These are phyloP conservation scores for Rosa persica DNA, from an alignment of 306 rosid species.

Conservation along the genomic window DNA sequence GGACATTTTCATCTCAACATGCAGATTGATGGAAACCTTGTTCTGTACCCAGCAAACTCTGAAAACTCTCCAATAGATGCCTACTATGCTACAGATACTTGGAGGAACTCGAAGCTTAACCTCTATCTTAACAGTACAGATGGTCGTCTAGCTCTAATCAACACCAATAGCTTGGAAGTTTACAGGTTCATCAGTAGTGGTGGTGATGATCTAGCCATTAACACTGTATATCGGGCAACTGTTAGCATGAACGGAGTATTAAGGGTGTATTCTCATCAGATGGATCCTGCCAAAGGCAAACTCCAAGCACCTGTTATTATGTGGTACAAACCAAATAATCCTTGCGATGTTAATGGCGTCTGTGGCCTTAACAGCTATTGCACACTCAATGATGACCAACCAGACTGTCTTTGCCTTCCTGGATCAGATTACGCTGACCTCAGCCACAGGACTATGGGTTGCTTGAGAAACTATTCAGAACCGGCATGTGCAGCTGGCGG, in stretches of 20 bases:
- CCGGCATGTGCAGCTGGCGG: not conserved
- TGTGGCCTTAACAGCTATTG: conserved; percentile 32
- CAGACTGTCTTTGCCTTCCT: conserved; percentile 18
- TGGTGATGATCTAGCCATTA: too few relatives aligned
- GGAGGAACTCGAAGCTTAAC: not conserved
- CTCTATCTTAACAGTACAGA: conserved; percentile 4
- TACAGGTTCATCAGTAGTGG: rapidly evolving
- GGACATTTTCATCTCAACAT: conserved; percentile 26
- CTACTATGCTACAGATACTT: not conserved
- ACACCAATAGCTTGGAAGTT: not conserved
- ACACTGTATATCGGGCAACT: conserved; percentile 9
- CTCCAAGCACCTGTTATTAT: not conserved
- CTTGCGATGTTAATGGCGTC: conserved; percentile 14
- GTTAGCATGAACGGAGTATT: conserved; percentile 15
- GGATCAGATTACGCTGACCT: conserved; percentile 16
- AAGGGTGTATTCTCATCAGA: conserved; percentile 13
- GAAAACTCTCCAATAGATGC: not conserved
- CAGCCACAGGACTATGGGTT: not conserved
- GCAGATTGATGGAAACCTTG: conserved; percentile 27
- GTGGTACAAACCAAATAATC: not conserved
- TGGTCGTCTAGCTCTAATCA: not conserved
- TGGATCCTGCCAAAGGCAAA: not conserved
- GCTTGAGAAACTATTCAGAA: conserved; percentile 14
- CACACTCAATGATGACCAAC: not conserved
- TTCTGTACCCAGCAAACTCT: conserved; percentile 14